Evolutionary conservation across 2,329 filamentous ascomycete species (phyloP), one percentile per base, ranked within the genome.

Genomic region (Stagonosporopsis rhizophila): DNA sequence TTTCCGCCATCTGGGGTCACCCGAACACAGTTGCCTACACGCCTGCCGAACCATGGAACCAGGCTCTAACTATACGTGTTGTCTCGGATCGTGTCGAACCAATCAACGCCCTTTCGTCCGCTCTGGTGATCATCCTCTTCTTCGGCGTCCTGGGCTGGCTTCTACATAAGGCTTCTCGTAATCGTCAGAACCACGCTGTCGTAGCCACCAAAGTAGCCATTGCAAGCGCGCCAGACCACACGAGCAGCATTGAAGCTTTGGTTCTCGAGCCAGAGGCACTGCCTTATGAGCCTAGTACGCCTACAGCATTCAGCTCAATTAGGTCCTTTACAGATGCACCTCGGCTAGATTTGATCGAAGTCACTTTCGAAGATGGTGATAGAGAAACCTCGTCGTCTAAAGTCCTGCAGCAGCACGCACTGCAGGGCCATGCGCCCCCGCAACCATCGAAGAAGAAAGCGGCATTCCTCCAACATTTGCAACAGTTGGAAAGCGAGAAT

Each of bases 1-100:
- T 52, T 6, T 19, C 49, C 22, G 12, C 34, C 6, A 46, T 52
- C 32, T 52, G 49, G 49, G 42, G 49, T 8, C 49, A 44, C n/a
- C 49, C 49, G n/a, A 38, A 46, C 17, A 28, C 42, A 7, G 6
- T 45, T 25, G 39, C 15, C 9, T 40, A 40, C 27, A 34, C 49
- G 8, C 41, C 41, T 25, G 19, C n/a, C 8, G 14, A 45, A 30
- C 41, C 41, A 14, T 52, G 34, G 23, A 52, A 52, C 8, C 49
- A 52, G 17, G 49, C 32, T 19, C 17, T 30, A 1, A 38, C 14
- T 7, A 14, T 37, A 0, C 25, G 20, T 8, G 25, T n/a, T 25
- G n/a, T 25, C 35, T 19, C 35, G 4, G n/a, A 7, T 11, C 35
- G 19, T 19, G 35, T 20, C 17, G 17, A 38, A 8, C n/a, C 35